Evolutionary conservation across 1,284 basidiomycete genomes (phyloP).

Genomic region (Tylopilus sp.): DNA sequence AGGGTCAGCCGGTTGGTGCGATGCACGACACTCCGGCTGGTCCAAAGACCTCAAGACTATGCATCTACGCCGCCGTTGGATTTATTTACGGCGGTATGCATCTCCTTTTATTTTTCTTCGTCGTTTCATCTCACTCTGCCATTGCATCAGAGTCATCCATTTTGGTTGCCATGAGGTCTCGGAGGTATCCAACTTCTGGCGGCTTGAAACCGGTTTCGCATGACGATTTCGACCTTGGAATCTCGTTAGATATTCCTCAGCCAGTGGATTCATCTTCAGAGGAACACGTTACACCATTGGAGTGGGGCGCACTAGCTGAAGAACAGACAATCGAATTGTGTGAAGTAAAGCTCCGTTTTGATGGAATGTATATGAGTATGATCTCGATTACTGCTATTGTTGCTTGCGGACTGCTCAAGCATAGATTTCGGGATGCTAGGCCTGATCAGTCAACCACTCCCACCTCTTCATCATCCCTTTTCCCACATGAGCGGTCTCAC

Average conservation of each 20-base stretch:
- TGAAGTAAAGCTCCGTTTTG: slow-evolving; percentile 51
- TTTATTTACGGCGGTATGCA: slow-evolving; percentile 56
- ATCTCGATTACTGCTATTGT: background rate
- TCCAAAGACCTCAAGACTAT: slow-evolving; percentile 44
- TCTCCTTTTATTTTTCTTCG: background rate
- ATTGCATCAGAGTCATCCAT: slow-evolving; percentile 49
- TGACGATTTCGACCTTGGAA: slow-evolving; percentile 43
- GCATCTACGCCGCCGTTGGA: slow-evolving; percentile 59
- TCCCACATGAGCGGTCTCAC: slow-evolving; percentile 41
- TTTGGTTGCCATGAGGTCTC: slow-evolving; percentile 60
- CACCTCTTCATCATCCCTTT: slow-evolving; percentile 38
- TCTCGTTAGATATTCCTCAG: slow-evolving; percentile 38
- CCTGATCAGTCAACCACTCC: slow-evolving; percentile 44
- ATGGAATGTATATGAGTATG: slow-evolving; percentile 43
- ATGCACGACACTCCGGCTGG: slow-evolving; percentile 35
- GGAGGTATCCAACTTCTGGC: slow-evolving; percentile 38
- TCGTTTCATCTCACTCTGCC: slow-evolving; percentile 3
- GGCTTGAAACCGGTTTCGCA: slow-evolving; percentile 32
- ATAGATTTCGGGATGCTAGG: slow-evolving; percentile 29
- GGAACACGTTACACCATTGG: slow-evolving; percentile 36
- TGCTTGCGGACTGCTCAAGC: slow-evolving; percentile 4
- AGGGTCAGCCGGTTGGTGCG: slow-evolving; percentile 30
- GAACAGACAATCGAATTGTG: slow-evolving; percentile 57
- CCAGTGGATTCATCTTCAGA: slow-evolving; percentile 22
- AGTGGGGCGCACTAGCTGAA: slow-evolving; percentile 62